Evolutionary conservation across 2,329 filamentous ascomycete species (phyloP), one percentile per base, ranked within the genome.

Genomic region (Dactylellina sp.): DNA sequence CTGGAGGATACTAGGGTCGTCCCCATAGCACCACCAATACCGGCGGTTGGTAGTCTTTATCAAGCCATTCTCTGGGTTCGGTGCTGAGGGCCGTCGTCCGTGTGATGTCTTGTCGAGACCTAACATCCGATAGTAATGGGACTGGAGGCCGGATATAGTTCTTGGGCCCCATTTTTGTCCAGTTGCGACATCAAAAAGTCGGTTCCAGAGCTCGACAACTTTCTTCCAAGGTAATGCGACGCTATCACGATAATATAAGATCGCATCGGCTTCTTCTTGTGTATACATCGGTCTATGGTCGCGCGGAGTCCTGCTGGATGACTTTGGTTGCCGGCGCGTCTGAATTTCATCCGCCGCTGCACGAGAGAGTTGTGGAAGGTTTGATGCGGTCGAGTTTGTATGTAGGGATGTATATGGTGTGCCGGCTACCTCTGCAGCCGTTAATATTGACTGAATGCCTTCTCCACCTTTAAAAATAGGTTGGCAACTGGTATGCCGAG

Each of bases 61-160:
- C 9, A 74, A 53, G 20, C 70, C 70, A 37, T 66, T 74, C 12
- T 74, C 70, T 2, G 70, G 70, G 18, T 74, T 74, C 14, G 70
- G 70, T 7, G 70, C 70, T 5, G 70, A 74, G 7, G 70, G 63
- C 9, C 70, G 46, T 37, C 63, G 60, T 12, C 61, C 70, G 22
- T 56, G 49, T 5, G 37, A n/a, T n/a, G n/a, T 39, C n/a, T 74
- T 74, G 25, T 74, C 70, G 47, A 74, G 46, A 24, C 70, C 70
- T 18, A 74, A 39, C 70, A 74, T 74, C 4, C 70, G 46, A 42
- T 74, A 74, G 20, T 74, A 74, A 16, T 74, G 70, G 46, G 70
- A 74, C n/a, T 74, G 70, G 18, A 74, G 70, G 18, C 70, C 70
- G 9, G 70, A 74, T 9, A 74, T 74, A 16, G 70, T 74, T 18